Base-by-base conservation (phyloP, 192 early-diverging fungal species). In the Backusella parvicylindrica region DNA sequence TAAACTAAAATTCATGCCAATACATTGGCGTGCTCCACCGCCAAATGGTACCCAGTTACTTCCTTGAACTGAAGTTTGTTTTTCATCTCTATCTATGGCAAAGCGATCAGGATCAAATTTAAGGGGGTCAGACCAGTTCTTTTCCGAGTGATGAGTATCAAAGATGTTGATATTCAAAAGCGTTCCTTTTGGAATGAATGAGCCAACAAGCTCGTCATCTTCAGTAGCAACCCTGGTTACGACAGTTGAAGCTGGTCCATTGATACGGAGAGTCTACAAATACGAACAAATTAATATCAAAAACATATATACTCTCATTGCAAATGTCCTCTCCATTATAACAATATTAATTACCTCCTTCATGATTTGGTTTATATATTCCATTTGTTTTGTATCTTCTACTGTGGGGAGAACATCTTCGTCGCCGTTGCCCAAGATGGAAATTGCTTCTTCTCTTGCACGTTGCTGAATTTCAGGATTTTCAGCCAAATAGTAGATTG, bases 1-100 rank as follows among this genome's bases (percentile, higher is more conserved):
- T 23, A 92, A 75, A 21, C 83, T 81, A 66, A 91, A 92, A 66
- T 87, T 87, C 86, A 86, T 88, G 32, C 87, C 91, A 23, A 91
- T 81, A 75, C 87, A 91, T 80, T 87, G 82, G 30, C 86, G 84
- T n/a, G 79, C 68, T 12, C 91, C 91, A 13, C 83, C 80, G 64
- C 89, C 84, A 72, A 92, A 92, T 16, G 91, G 82, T 21, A 89
- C 63, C 72, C 81, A 90, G 2, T 81, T 35, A 31, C 65, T 30
- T 13, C 64, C 41, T 7, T 56, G 43, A 8, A 21, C 18, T 47
- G 43, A 21, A 47, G 0, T n/a, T 47, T 47, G 16, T 18, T 47
- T 47, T 47, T 47, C 43, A 47, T 47, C 18, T 47, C 18, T 47
- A 16, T 47, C 43, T 18, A 18, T n/a, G 18, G 74, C 80, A 78